These are phyloP conservation scores for Blastobotrys apis DNA, from an alignment of 1,139 yeast genomes.

Conservation along the genomic window DNA sequence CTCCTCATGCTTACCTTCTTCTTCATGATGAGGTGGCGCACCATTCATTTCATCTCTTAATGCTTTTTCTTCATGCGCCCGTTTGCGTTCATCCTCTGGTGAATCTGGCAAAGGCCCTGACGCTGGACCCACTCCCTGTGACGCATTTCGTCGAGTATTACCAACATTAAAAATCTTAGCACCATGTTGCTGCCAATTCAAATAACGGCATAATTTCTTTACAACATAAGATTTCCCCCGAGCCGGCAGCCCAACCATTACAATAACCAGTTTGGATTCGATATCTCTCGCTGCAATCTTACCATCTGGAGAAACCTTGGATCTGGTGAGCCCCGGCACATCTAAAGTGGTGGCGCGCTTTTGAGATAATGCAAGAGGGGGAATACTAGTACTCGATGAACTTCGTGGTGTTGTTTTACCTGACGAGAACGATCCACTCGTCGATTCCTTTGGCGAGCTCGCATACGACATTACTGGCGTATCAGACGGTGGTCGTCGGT, in stretches of 20 bases:
- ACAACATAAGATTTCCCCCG: conserved; percentile 76
- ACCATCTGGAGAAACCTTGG: conserved; percentile 81
- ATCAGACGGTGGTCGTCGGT: conserved; percentile 27
- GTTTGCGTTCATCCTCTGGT: conserved; percentile 42
- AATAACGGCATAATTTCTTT: conserved; percentile 77
- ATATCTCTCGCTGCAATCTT: conserved; percentile 65
- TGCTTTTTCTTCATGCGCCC: conserved; percentile 8
- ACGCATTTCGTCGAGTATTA: conserved; percentile 75
- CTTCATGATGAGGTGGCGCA: conserved; percentile 2
- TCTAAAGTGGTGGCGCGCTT: conserved; percentile 73
- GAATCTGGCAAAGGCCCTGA: conserved; percentile 71
- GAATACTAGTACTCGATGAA: conserved; percentile 19
- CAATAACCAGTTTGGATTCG: conserved; percentile 82
- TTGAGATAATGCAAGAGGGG: conserved; percentile 25
- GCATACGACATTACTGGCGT: conserved; percentile 25
- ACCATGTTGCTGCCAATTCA: conserved; percentile 90
- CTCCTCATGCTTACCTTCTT: conserved; percentile 3
- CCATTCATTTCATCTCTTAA: conserved; percentile 13
- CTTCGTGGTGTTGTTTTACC: conserved; percentile 19
- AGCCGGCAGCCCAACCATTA: conserved; percentile 92
- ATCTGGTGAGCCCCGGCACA: conserved; percentile 87
- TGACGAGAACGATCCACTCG: conserved; percentile 1
- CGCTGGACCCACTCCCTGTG: conserved; percentile 64
- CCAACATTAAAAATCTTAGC: conserved; percentile 92
- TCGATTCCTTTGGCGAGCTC: conserved; percentile 21